Evolutionary conservation across 768 basidiomycete species (phyloP).

Genomic region (Solioccasus polychromus): DNA sequence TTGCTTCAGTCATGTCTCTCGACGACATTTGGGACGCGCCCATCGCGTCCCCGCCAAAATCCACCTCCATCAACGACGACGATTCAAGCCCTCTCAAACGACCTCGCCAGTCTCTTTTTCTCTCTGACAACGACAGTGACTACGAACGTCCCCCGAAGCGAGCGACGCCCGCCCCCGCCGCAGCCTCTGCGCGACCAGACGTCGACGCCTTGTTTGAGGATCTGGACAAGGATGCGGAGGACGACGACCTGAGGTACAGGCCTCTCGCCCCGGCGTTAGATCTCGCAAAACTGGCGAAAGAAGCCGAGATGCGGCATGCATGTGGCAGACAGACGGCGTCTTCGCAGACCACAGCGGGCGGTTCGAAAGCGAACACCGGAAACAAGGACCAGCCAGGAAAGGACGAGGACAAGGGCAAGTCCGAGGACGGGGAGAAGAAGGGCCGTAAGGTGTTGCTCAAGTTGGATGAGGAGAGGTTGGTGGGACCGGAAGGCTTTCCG

Average conservation of each 20-base stretch:
- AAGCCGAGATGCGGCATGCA: slow-evolving; percentile 52
- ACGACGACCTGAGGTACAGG: slow-evolving; percentile 40
- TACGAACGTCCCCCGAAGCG: slow-evolving; percentile 34
- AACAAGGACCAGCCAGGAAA: slow-evolving; percentile 5
- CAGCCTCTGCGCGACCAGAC: slow-evolving; percentile 23
- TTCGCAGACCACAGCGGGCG: slow-evolving; percentile 47
- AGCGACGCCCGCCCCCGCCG: slow-evolving; percentile 16
- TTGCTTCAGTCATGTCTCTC: slow-evolving; percentile 32
- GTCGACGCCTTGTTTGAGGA: slow-evolving; percentile 45
- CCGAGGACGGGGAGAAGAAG: slow-evolving; percentile 27
- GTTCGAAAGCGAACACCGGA: slow-evolving; percentile 34
- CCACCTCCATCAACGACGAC: slow-evolving; percentile 19
- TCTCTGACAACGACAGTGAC: slow-evolving; percentile 46
- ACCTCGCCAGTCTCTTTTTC: slow-evolving; percentile 49
- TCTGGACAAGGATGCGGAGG: slow-evolving; percentile 48
- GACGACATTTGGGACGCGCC: slow-evolving; percentile 64
- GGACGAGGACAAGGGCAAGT: slow-evolving; percentile 8
- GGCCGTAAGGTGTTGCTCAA: slow-evolving; percentile 41
- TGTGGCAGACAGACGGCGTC: slow-evolving; percentile 27
- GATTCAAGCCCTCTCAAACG: slow-evolving; percentile 25
- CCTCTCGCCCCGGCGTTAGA: slow-evolving; percentile 52
- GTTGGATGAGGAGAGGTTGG: slow-evolving; percentile 73
- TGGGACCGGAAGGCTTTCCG: slow-evolving; percentile 77
- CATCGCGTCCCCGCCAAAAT: slow-evolving; percentile 26
- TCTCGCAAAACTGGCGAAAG: slow-evolving; percentile 48